Evolutionary conservation across 2,329 filamentous ascomycete species (phyloP).

Genomic region (Aspergillus nomiae): DNA sequence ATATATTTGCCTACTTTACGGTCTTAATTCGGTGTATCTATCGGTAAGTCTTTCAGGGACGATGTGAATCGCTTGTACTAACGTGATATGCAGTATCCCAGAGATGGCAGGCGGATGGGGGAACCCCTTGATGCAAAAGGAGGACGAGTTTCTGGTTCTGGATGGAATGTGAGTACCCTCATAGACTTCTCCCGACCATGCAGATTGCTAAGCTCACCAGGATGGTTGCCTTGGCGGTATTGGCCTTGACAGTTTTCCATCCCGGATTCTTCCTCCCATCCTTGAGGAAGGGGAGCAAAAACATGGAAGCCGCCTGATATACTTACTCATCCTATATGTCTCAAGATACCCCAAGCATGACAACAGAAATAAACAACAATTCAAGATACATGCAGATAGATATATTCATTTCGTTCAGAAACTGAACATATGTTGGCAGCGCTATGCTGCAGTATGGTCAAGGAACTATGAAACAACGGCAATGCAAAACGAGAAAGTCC

Average conservation of each 20-base stretch:
- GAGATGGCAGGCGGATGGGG: conserved; percentile 56
- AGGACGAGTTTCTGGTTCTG: conserved; percentile 50
- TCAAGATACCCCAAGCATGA: background rate
- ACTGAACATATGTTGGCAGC: background rate
- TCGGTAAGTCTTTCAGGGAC: conserved; percentile 32
- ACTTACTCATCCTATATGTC: background rate
- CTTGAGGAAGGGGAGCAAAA: conserved; percentile 30
- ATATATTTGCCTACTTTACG: conserved; percentile 41
- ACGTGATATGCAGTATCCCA: conserved; percentile 40
- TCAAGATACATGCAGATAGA: background rate
- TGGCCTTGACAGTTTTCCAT: conserved; percentile 46
- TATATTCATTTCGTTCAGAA: background rate
- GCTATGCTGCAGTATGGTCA: background rate
- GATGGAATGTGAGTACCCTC: conserved; percentile 49
- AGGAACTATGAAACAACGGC: background rate
- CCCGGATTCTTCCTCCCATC: conserved; percentile 49
- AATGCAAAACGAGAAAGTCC: background rate
- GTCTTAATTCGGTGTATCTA: conserved; percentile 48
- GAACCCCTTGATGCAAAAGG: conserved; percentile 48
- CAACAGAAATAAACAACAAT: background rate
- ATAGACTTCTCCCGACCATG: background rate
- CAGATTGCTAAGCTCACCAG: conserved; percentile 25
- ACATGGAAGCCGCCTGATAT: conserved; percentile 12
- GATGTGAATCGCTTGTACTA: background rate
- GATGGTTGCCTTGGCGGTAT: conserved; percentile 48